phyloP scores from a whole-genome alignment of 2,329 filamentous ascomycete species.

The Penicillium sp. region DNA sequence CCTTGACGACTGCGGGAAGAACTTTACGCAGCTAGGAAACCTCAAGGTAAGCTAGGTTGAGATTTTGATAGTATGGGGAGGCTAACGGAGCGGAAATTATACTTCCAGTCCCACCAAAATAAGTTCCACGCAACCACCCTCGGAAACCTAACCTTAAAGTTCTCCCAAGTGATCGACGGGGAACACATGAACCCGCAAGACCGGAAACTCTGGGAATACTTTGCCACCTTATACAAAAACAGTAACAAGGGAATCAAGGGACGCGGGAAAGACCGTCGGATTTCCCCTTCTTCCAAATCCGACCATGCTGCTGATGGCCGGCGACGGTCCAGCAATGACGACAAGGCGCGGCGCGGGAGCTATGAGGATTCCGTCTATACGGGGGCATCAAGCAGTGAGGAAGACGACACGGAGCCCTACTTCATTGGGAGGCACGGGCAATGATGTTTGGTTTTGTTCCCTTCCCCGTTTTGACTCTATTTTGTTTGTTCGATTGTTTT shows the following conservation, averaged over 20 bases:
- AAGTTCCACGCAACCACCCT: slow-evolving; percentile 85
- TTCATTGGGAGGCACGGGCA: slow-evolving; percentile 31
- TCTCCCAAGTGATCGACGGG: slow-evolving; percentile 66
- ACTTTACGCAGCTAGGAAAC: slow-evolving; percentile 89
- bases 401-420: slow-evolving; percentile 35
- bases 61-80: slow-evolving; percentile 8
- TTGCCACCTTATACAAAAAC: slow-evolving; percentile 90
- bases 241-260: slow-evolving; percentile 99
- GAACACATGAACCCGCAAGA: slow-evolving; percentile 71
- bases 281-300: slow-evolving; percentile 38
- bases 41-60: slow-evolving; percentile 70
- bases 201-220: slow-evolving; percentile 81
- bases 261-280: slow-evolving; percentile 76
- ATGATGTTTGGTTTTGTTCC: slow-evolving; percentile 16
- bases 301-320: slow-evolving; percentile 18
- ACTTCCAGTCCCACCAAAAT: slow-evolving; percentile 80
- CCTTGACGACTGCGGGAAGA: slow-evolving; percentile 82
- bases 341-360: slow-evolving; percentile 30
- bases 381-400: slow-evolving; percentile 39
- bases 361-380: slow-evolving; percentile 39
- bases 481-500: neutral
- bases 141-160: slow-evolving; percentile 70
- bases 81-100: neutral
- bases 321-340: slow-evolving; percentile 31
- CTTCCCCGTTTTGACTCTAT: slow-evolving; percentile 1